Conservation (phyloP, 2,329 filamentous ascomycete genomes). For the Ceratocystiopsis minuta region DNA sequence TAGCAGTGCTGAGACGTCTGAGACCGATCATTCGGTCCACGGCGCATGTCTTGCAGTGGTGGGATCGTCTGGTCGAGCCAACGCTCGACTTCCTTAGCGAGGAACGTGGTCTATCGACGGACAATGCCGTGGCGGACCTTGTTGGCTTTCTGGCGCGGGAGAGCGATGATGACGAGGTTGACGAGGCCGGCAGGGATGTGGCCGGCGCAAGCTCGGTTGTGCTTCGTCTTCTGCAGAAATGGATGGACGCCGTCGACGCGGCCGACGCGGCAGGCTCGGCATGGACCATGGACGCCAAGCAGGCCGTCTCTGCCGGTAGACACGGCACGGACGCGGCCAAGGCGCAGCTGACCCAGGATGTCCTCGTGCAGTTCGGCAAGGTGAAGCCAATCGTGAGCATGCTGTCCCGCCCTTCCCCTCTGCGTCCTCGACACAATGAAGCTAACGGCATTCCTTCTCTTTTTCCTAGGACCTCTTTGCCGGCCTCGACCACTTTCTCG, state of each 20-base stretch:
- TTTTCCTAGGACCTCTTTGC: slow-evolving; percentile 52
- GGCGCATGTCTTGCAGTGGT: slow-evolving; percentile 51
- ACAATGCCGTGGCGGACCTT: too few relatives aligned
- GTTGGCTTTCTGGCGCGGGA: slow-evolving; percentile 13
- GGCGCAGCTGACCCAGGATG: slow-evolving; percentile 31
- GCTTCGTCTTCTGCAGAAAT: slow-evolving; percentile 36
- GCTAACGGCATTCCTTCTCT: slow-evolving; percentile 12
- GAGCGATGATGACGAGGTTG: slow-evolving; percentile 28
- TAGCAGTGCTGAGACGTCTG: slow-evolving; percentile 46
- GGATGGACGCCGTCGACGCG: slow-evolving; percentile 30
- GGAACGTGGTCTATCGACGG: slow-evolving; percentile 33
- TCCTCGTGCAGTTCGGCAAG: slow-evolving; percentile 44
- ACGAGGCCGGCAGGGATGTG: slow-evolving; percentile 7
- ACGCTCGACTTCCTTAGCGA: slow-evolving; percentile 35
- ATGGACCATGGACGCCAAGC: too few relatives aligned
- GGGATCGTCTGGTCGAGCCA: slow-evolving; percentile 42
- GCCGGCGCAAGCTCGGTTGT: slow-evolving; percentile 16
- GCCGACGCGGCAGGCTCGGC: too few relatives aligned
- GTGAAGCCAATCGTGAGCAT: slow-evolving; percentile 49
- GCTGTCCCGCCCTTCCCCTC: slow-evolving; percentile 8
- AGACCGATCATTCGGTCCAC: slow-evolving; percentile 45
- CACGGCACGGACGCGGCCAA: slow-evolving; percentile 23
- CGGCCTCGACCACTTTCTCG: slow-evolving; percentile 46
- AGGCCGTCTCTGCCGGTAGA: slow-evolving; percentile 16
- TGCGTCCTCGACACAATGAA: background rate